Base-by-base conservation (phyloP, 2,329 filamentous ascomycete genomes). In the Xylariaceae sp. region DNA sequence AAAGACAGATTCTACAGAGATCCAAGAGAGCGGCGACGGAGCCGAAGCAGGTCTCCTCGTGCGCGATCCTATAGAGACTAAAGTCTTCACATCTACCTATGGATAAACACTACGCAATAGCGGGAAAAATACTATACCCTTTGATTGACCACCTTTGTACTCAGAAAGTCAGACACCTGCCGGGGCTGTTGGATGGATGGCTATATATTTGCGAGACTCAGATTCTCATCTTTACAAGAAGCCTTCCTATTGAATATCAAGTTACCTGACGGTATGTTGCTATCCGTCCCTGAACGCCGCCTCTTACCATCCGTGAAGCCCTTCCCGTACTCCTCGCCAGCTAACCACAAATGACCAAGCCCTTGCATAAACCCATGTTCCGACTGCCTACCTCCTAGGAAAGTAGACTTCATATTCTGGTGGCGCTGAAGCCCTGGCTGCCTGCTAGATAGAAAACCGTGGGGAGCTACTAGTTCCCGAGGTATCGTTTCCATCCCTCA, bases 401-500 rank as follows among this genome's bases (percentile, higher is more conserved):
- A 12, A 48, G 36, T 11, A 12, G 17, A 10, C n/a, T 22, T 42
- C 19, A 17, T 48, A 36, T 13, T 10, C 17, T 2, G 31, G 48
- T 17, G 36, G 16, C 36, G 36, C 22, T 28, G 22, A 28, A 28
- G 7, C 22, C 22, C 22, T 28, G 4, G 22, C 22, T 28, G 22
- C 22, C 4, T 4, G 4, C 22, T 7, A 28, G 22, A 7, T 28
- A 28, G 22, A 7, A 39, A 17, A 31, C 38, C 19, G 16, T 13
- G 40, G 13, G 22, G 22, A 46, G 22, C 33, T 19, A 44, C 61
- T 53, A 67, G 54, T 63, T 63, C 43, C 63, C 61, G 47, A 92
- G 72, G 72, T 92, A 94, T 62, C 84, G 79, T 70, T 90, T 93
- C 90, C 90, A 95, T 2, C 88, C 89, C 63, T 92, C 86, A 57